Percentiles rank a stretch among this genome's conserved stretches.
phyloP scores from a whole-genome alignment of 2,329 filamentous ascomycete genomes.

The Colletotrichum sp. region DNA sequence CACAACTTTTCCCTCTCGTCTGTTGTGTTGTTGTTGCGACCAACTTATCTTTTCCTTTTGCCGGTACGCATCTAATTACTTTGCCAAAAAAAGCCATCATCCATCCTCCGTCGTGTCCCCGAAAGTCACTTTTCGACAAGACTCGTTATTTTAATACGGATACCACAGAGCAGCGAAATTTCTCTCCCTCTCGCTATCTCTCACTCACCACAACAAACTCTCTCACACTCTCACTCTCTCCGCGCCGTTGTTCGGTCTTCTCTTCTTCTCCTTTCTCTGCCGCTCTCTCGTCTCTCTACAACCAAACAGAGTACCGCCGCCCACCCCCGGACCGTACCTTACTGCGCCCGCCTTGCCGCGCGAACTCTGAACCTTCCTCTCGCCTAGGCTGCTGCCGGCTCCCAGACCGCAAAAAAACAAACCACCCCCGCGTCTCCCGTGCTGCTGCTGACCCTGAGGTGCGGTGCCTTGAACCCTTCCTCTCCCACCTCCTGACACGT shows the following conservation, averaged over 20 bases:
- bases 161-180: neutral
- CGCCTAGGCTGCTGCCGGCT: neutral
- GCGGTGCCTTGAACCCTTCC: constrained; percentile 16
- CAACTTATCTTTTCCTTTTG: neutral
- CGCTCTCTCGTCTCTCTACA: constrained; percentile 24
- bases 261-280: constrained; percentile 19
- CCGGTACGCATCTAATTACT: constrained; percentile 14
- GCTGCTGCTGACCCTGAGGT: constrained; percentile 8
- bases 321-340: neutral
- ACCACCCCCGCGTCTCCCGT: constrained; percentile 11
- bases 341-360: neutral
- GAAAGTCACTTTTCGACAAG: neutral
- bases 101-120: neutral
- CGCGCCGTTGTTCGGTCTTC: neutral
- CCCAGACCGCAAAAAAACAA: neutral
- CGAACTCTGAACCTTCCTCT: constrained; percentile 1
- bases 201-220: neutral
- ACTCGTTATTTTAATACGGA: constrained; percentile 16
- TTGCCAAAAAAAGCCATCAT: neutral
- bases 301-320: constrained; percentile 4
- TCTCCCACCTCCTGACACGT: constrained; percentile 22
- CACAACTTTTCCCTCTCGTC: neutral
- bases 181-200: neutral
- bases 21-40: constrained; percentile 10
- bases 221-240: neutral